phyloP scores from a whole-genome alignment of 495 filamentous ascomycete genomes.

The Hyaloscypha hepaticicola region DNA sequence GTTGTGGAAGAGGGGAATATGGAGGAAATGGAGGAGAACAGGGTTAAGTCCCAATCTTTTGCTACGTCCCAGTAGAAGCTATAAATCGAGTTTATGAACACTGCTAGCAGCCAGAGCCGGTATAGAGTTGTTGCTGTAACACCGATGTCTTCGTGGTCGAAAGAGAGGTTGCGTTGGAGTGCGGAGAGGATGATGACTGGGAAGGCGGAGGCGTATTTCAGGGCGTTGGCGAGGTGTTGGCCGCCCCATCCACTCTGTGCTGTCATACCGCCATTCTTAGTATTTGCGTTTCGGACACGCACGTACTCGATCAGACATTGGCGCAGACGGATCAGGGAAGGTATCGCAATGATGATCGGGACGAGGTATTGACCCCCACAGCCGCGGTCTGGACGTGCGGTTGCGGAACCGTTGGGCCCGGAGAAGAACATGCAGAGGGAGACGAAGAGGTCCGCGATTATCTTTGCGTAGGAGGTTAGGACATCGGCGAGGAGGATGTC shows the following conservation, averaged over 20 bases:
- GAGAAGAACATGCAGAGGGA: slow-evolving; percentile 86
- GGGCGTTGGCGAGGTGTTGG: slow-evolving; percentile 86
- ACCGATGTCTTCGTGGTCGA: slow-evolving; percentile 39
- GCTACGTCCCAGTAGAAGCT: slow-evolving; percentile 98
- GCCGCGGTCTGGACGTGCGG: slow-evolving; percentile 72
- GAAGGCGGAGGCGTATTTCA: slow-evolving; percentile 90
- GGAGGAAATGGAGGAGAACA: slow-evolving; percentile 52
- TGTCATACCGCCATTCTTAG: slow-evolving; percentile 34
- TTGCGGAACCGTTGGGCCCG: slow-evolving; percentile 58
- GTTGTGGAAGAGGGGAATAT: slow-evolving; percentile 32
- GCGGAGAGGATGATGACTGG: slow-evolving; percentile 81
- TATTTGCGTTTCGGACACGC: slow-evolving; percentile 60
- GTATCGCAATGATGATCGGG: slow-evolving; percentile 76
- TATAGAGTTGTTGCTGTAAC: slow-evolving; percentile 42
- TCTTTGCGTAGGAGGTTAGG: slow-evolving; percentile 89
- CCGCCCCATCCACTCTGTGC: slow-evolving; percentile 59
- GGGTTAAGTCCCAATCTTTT: slow-evolving; percentile 92
- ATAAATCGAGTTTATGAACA: slow-evolving; percentile 80
- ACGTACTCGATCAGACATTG: slow-evolving; percentile 89
- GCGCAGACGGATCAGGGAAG: slow-evolving; percentile 80
- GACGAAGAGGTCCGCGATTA: slow-evolving; percentile 86
- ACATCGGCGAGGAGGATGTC: slow-evolving; percentile 95
- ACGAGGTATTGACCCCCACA: slow-evolving; percentile 76
- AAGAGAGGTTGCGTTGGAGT: slow-evolving; percentile 65
- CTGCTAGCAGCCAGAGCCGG: slow-evolving; percentile 56